Base-by-base conservation (phyloP, 2,329 filamentous ascomycete genomes). In the Cordyceps javanica region DNA sequence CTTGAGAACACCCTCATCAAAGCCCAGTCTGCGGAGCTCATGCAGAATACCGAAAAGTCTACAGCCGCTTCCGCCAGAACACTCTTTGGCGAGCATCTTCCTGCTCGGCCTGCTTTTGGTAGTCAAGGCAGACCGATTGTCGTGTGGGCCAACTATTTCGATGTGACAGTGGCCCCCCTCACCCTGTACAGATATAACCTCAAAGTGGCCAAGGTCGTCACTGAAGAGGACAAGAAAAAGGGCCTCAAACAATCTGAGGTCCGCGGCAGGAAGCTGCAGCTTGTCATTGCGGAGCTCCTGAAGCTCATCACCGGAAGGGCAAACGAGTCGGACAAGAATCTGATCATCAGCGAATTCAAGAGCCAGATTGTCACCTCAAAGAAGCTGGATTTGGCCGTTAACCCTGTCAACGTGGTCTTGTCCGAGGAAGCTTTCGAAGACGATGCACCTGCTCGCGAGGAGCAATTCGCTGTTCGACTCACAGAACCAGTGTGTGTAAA, bases 121-220 rank as follows among this genome's bases (percentile, higher is more conserved):
- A 72, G 65, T 3, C 62, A 62, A 5, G 82, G 81, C 4, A 66
- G 48, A 1, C 45, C 65, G 0, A 74, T 81, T 2, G 63, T 69
- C 2, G 69, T 84, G 0, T 83, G 79, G 78, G 71, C 80, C 5
- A 84, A 85, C 65, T 83, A 80, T 62, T 83, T 81, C 62, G 68
- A 68, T 1, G 58, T 84, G 49, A 64, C 70, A 7, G 61, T 78
- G 8, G 71, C 72, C 41, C 63, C 68, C 0, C 63, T 69, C 2
- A 59, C 62, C 0, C 59, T 82, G 5, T 76, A 72, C 64, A 77
- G 73, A 58, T 83, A 83, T 64, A 71, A 69, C 3, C 59, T 83
- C 10, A 67, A 72, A 1, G 72, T 76, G 11, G 63, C 60, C 1
- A 66, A 71, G 34, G 42, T 67, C 3, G 21, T 55, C 52, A 63